Evolutionary conservation across 148 eudicot genomes (phyloP), one percentile per base, ranked within the genome.

Genomic region (Dianthus caryophyllus): DNA sequence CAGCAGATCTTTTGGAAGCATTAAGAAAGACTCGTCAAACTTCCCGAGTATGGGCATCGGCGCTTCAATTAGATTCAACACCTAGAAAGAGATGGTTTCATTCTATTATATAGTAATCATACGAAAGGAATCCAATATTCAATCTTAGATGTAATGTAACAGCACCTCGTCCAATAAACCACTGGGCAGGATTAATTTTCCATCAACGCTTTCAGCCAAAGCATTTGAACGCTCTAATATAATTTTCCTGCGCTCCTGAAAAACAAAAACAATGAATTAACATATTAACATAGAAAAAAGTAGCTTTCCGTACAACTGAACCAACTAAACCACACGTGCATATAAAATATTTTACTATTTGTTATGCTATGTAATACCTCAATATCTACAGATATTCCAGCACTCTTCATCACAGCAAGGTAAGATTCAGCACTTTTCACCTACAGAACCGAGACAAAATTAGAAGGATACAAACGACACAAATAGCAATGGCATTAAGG

Each of bases 61-160:
- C 74, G 96, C 96, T 81, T 95, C 99, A 74, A 90, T 89, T 61
- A 95, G 90, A 84, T 95, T 95, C 62, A 84, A 90, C 49, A 95
- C 96, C 99, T 95, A 76, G 17, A 60, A 33, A n/a, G 44, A 64
- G 52, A 62, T 39, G 22, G 17, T 24, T 1, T 36, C 64, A 62
- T 33, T 24, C 54, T 51, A 33, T 57, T 60, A n/a, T n/a, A n/a
- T 30, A 30, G 47, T 36, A 26, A 44, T 16, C 46, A 61, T 4
- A 17, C 31, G 61, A 67, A 49, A 25, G 22, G 48, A 46, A 50
- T 41, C 9, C 5, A 17, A 69, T 17, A 30, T 30, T n/a, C 61
- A 33, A 55, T 6, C n/a, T n/a, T n/a, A n/a, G n/a, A n/a, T n/a
- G n/a, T 49, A 16, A n/a, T 39, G 30, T 6, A 36, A 22, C 15